Percentiles rank a stretch among this genome's conserved stretches.
phyloP scores from a whole-genome alignment of 2,329 filamentous ascomycete genomes.

The Dactylellina haptotyla region DNA sequence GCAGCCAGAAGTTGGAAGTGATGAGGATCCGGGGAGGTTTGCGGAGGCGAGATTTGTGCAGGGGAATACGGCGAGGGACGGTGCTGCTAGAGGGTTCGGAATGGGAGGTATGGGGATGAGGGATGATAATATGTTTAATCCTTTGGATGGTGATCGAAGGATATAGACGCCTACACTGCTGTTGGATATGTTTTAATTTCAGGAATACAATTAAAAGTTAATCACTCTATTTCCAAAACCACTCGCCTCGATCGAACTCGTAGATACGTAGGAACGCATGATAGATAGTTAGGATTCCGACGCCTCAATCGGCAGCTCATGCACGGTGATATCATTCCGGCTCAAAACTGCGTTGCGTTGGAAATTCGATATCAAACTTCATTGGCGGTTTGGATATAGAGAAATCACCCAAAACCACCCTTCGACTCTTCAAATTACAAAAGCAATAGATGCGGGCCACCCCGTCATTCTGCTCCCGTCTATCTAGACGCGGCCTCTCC shows the following conservation, averaged over 20 bases:
- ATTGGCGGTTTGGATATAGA: too few relatives aligned
- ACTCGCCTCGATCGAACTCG: too few relatives aligned
- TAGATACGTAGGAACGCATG: too few relatives aligned
- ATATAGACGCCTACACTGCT: neutral
- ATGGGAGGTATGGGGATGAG: neutral
- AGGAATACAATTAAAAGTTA: neutral
- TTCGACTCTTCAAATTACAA: conserved; percentile 1
- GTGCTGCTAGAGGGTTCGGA: conserved; percentile 16
- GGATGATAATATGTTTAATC: conserved; percentile 19
- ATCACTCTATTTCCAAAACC: too few relatives aligned
- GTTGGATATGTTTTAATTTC: neutral
- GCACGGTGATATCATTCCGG: neutral
- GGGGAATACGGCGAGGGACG: conserved; percentile 15
- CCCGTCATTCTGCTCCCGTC: conserved; percentile 1
- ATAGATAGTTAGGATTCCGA: too few relatives aligned
- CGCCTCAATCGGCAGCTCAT: too few relatives aligned
- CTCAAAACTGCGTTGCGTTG: conserved; percentile 22
- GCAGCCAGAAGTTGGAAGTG: conserved; percentile 52
- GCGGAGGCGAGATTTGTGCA: conserved; percentile 50
- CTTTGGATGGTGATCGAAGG: conserved; percentile 4
- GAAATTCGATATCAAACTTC: conserved; percentile 1
- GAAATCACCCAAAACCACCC: neutral
- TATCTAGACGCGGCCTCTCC: conserved; percentile 6
- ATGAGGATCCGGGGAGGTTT: conserved; percentile 54
- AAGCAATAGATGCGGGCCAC: conserved; percentile 20